Percentiles rank a stretch among this genome's conserved stretches.
phyloP scores from a whole-genome alignment of 2,329 filamentous ascomycete species.

The Diaporthe ilicicola region DNA sequence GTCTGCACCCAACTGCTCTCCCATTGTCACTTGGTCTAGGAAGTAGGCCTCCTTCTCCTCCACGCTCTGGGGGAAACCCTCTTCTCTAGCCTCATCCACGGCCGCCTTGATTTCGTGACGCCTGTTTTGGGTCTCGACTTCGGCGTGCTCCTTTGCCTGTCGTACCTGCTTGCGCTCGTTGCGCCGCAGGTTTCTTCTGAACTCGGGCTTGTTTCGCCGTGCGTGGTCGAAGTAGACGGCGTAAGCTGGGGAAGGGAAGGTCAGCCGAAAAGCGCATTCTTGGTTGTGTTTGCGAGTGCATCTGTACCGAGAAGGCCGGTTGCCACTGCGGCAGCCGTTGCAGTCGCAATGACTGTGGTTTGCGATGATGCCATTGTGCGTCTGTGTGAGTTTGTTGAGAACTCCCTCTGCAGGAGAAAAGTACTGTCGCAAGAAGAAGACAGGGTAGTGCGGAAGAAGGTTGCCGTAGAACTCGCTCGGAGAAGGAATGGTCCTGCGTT shows the following conservation, averaged over 20 bases:
- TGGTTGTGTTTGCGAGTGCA: neutral
- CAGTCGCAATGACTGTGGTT: constrained; percentile 66
- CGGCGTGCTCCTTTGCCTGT: constrained; percentile 76
- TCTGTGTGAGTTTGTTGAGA: constrained; percentile 49
- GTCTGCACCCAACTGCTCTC: constrained; percentile 83
- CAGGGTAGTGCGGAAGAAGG: neutral
- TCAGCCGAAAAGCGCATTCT: constrained; percentile 5
- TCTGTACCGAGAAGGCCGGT: constrained; percentile 66
- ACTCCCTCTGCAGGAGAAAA: constrained; percentile 44
- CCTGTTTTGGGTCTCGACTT: constrained; percentile 71
- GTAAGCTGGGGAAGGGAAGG: constrained; percentile 58
- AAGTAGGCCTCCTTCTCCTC: constrained; percentile 97
- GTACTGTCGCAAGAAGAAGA: neutral
- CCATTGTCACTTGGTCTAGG: constrained; percentile 91
- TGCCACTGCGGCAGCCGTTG: constrained; percentile 67
- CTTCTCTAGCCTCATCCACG: constrained; percentile 84
- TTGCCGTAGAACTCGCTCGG: neutral
- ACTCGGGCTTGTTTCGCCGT: constrained; percentile 70
- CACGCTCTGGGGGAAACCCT: constrained; percentile 88
- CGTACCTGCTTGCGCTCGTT: constrained; percentile 78
- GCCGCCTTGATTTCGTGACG: constrained; percentile 77
- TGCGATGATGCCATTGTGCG: constrained; percentile 67
- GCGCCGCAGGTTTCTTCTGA: constrained; percentile 74
- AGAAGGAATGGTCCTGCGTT: neutral
- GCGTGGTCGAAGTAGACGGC: constrained; percentile 75